These are phyloP conservation scores for Tritrichomonas foetus DNA, from an alignment of 208 protist genomes.

Conservation along the genomic window DNA sequence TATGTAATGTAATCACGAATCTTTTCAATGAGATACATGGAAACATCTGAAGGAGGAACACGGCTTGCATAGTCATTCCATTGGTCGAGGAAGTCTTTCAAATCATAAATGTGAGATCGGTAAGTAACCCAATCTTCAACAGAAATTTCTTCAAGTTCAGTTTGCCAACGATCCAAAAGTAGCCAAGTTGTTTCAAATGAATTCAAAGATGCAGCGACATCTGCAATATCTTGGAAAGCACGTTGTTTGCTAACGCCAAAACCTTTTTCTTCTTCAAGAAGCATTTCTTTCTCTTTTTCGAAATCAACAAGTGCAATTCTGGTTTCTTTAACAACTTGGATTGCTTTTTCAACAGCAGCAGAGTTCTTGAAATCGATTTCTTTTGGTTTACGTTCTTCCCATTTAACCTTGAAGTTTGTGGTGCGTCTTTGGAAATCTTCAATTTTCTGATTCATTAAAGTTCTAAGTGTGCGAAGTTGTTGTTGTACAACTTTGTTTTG, in stretches of 20 bases:
- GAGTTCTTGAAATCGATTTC: conserved; percentile 5
- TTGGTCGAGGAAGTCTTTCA: not conserved
- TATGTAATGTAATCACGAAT: not conserved
- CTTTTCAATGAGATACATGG: not conserved
- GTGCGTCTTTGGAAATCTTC: conserved; percentile 29
- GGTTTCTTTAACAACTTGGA: not conserved
- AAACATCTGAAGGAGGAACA: not conserved
- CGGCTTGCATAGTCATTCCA: not conserved
- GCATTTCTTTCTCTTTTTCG: not conserved
- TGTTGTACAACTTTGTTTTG: conserved; percentile 15
- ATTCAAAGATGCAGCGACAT: not conserved
- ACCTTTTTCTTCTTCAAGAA: not conserved
- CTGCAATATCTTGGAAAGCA: not conserved
- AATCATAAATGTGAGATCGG: conserved; percentile 11
- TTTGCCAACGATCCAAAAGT: conserved; percentile 3
- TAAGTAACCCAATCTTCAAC: conserved; percentile 19
- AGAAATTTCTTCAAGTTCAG: not conserved
- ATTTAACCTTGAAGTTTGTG: not conserved
- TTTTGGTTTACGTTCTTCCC: conserved; percentile 33
- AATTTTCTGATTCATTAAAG: conserved; percentile 9
- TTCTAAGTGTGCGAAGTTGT: not conserved
- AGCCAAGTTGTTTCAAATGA: conserved; percentile 32
- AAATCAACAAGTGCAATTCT: not conserved
- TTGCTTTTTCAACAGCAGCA: not conserved
- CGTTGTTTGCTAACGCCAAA: not conserved